Percentiles rank a stretch among this genome's conserved stretches.
Evolutionary conservation across 139 green algal species (phyloP).

Genomic region (Axilococcus clingmanii): DNA sequence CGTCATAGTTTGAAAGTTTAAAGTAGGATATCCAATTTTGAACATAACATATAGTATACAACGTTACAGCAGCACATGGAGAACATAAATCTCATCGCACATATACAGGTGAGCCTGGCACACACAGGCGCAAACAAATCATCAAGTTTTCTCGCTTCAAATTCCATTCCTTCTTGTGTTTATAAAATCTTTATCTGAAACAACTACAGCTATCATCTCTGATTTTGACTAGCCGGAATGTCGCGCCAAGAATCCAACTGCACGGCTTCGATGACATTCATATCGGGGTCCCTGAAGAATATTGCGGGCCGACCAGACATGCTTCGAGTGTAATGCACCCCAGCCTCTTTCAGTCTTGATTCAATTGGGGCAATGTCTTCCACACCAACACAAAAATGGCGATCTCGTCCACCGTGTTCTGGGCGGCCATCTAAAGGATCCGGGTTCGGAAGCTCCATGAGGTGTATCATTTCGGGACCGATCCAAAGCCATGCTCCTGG

Average conservation of each 20-base stretch:
- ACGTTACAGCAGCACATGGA: too few species aligned
- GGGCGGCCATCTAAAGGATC: conserved; percentile 50
- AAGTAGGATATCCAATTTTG: too few species aligned
- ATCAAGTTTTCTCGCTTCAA: too few species aligned
- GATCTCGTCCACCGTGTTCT: conserved; percentile 70
- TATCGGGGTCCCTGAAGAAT: conserved; percentile 83
- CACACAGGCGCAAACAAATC: too few species aligned
- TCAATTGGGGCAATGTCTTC: conserved; percentile 47
- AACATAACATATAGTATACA: too few species aligned
- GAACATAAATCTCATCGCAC: too few species aligned
- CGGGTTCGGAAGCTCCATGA: conserved; percentile 90
- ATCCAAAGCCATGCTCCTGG: conserved; percentile 76
- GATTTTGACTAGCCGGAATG: too few species aligned
- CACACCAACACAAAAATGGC: conserved; percentile 77
- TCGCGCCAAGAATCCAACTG: conserved; percentile 50
- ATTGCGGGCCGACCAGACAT: conserved; percentile 69
- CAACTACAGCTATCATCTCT: too few species aligned
- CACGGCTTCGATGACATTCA: conserved; percentile 58
- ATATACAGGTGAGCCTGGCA: too few species aligned
- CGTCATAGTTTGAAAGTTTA: too few species aligned
- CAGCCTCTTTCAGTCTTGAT: conserved; percentile 39
- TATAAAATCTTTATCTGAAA: too few species aligned
- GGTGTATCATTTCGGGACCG: conserved; percentile 78
- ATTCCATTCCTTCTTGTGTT: too few species aligned
- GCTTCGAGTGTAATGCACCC: conserved; percentile 57